Base-by-base conservation (phyloP, 208 protist species). In the Acanthamoeba castellanii region DNA sequence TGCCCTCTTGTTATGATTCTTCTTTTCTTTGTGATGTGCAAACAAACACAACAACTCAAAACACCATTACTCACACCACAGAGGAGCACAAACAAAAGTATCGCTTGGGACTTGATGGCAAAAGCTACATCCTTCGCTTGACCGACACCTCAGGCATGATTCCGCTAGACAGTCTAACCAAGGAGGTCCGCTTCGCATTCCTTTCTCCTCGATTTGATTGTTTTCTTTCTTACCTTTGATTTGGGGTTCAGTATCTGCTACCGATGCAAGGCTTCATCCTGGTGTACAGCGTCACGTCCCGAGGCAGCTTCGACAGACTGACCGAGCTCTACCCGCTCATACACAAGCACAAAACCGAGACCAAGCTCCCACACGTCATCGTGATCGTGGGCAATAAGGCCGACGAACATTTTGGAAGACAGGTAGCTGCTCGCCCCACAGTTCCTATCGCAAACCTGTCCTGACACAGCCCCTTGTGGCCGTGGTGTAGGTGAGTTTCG, bases 301-400 rank as follows among this genome's bases (percentile, higher is more conserved):
- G 66, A 20, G 52, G 92, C 0, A 93, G 81, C 59, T 95, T 96
- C 30, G 20, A 45, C 2, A 20, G 34, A 30, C 20, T 96, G 7
- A 89, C 74, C 16, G 32, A 72, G n/a, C n/a, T 95, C 0, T 55
- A 66, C 13, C 91, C 57, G 20, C 50, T 68, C 32, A 52, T 96
- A 6, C 30, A 72, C 3, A 7, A 47, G 0, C 27, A 47, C 61
- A 96, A 96, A 32, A n/a, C 78, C 22, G 95, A 94, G 2, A 82
- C n/a, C 9, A 93, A 95, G 32, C 27, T 95, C 5, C 95, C 95
- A 30, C 59, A 66, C 59, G 22, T 66, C 20, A 78, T 87, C 13
- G 59, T 95, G 27, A 20, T 96, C 25, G 92, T 96, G 3, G 95
- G 37, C 14, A 96, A 94, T 4, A 96, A 96, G 27, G 45, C 68